Conservation (phyloP, 23 red algal species). For the Chondrus crispus region DNA sequence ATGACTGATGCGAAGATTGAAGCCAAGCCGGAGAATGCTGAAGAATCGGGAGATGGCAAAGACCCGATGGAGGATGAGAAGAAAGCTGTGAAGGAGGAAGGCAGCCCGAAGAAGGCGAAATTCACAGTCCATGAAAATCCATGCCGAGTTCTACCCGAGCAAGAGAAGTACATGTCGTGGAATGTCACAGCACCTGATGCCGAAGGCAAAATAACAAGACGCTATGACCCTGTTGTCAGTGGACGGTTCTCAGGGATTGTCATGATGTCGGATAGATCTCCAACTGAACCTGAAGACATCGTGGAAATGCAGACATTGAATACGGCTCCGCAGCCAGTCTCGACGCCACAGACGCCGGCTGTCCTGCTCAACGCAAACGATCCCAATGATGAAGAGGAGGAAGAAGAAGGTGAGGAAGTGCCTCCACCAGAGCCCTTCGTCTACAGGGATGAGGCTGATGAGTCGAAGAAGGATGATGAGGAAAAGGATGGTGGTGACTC, state of each 20-base stretch:
- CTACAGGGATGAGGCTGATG: constrained; percentile 53
- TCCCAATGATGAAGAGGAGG: constrained; percentile 16
- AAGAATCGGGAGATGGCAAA: neutral
- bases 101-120: constrained; percentile 35
- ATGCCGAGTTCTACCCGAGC: constrained; percentile 53
- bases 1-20: constrained; percentile 22
- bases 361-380: neutral
- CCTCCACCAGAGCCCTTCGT: constrained; percentile 41
- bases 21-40: neutral
- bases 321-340: neutral
- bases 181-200: constrained; percentile 15
- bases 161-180: constrained; percentile 71
- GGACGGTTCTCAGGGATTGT: constrained; percentile 57
- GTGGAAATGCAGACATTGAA: constrained; percentile 11
- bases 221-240: constrained; percentile 44
- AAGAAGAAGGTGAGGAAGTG: constrained; percentile 51
- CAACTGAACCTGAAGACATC: neutral
- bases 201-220: neutral
- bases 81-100: constrained; percentile 7
- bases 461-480: constrained; percentile 22
- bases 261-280: constrained; percentile 34
- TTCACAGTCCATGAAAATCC: constrained; percentile 47
- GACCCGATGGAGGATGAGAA: constrained; percentile 8
- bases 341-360: neutral
- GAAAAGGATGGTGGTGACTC: neutral